Base-by-base conservation (phyloP, 2,329 filamentous ascomycete genomes). In the Escovopsis sp. region DNA sequence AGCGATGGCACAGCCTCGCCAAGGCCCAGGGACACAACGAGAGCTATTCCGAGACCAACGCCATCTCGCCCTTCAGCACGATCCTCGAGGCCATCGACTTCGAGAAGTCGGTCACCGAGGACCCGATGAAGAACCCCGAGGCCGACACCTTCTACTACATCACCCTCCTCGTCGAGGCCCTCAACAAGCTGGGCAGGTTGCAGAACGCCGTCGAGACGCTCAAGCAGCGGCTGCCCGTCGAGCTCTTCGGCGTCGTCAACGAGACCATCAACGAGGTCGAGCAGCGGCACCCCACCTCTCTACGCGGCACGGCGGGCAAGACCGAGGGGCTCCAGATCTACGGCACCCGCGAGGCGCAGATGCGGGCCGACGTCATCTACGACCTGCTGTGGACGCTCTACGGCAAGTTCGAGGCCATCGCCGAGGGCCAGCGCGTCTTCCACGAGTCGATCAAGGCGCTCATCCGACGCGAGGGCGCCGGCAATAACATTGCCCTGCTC, bases 391-490 rank as follows among this genome's bases (percentile, higher is more conserved):
- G 83, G 77, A 89, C 86, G 0, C 63, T 98, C 1, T 98, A 93
- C 59, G 88, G 88, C 36, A 95, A 95, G 53, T 96, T 98, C 49
- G 91, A 96, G 60, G 85, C 91, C 7, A 96, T 98, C 50, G 86
- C 87, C 4, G 93, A 98, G 64, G 85, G 88, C 2, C 91, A 98
- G 57, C 81, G 93, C 36, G 81, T 95, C 0, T 79, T 96, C 44
- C 87, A 96, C 59, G 91, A 96, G 59, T 83, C 93, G 38, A 82
- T 95, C 55, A 82, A 82, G 48, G 84, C 85, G 1, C 84, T 98
- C 45, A 78, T 89, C 42, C 78, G 81, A 48, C 78, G 93, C 40
- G 88, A 96, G 56, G 83, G 82, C 4, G 68, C 69, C 12, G 61
- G 77, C 59, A 67, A 81, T 66, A 66, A 76, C 52, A 72, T 66